Evolutionary conservation across 495 filamentous ascomycete genomes (phyloP), one percentile per base, ranked within the genome.

Genomic region (Penicillium verhagenii): DNA sequence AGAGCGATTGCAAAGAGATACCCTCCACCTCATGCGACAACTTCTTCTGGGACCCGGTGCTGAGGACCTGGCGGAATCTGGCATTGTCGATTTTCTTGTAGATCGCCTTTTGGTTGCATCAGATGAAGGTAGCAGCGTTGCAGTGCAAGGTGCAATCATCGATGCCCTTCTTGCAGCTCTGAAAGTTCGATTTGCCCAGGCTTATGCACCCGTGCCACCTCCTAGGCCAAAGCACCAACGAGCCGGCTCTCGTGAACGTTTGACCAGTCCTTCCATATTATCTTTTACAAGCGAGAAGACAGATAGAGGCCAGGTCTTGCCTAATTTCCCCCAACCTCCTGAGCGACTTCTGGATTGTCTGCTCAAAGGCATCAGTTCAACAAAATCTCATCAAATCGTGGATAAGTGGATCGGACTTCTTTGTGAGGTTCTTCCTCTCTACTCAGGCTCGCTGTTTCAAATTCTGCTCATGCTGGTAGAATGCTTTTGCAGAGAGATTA

Each of bases 401-500:
- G 91, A 97, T 54, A 90, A 88, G 57, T 99, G 94, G 94, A 83
- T 96, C 19, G 77, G 81, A 31, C 88, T 99, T 47, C 79, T 99
- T n/a, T 80, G 84, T 18, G 87, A 92, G 66, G 89, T 89, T 43
- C 77, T 97, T 21, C 91, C 92, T 8, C 70, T 96, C 2, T 93
- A 92, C 70, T 81, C 85, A 2, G 84, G 85, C 19, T 83, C 85
- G 1, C 90, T 96, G 29, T 97, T 96, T 62, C 91, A 96, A 61
- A 88, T 92, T 47, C 69, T 97, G 29, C 82, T 97, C 51, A 92
- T 90, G 21, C 78, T 99, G 8, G 92, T 96, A 18, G 92, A 92
- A 69, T 93, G 88, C 46, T 78, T 99, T 47, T 96, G 90, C 68
- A 73, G 74, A 49, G 85, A 96, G 61, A 86, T 96, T 16, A 79